phyloP scores from a whole-genome alignment of 2,329 filamentous ascomycete species.

The Trichoderma citrinoviride region DNA sequence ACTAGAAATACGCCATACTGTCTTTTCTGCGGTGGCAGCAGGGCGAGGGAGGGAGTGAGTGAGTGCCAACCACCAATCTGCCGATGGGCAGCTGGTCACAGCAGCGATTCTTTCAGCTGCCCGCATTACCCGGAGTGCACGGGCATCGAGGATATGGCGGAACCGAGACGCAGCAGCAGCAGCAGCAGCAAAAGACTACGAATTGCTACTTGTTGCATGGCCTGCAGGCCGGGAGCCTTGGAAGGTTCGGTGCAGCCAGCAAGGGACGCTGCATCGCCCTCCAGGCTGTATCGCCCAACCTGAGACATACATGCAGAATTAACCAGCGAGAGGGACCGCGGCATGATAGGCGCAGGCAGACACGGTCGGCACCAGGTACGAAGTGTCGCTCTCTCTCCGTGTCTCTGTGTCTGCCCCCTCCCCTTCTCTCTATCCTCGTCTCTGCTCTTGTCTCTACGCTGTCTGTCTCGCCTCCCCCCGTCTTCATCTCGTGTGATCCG shows the following conservation, averaged over 20 bases:
- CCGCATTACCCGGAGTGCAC: not conserved
- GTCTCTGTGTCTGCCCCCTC: not conserved
- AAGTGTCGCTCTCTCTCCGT: not conserved
- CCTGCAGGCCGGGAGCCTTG: not conserved
- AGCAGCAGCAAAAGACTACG: not conserved
- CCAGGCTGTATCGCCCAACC: conserved; percentile 8
- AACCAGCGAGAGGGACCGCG: not conserved
- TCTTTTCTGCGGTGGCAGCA: not conserved
- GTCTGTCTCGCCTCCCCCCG: not conserved
- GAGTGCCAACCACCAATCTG: not conserved
- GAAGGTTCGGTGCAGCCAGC: conserved; percentile 3
- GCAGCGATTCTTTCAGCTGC: not conserved
- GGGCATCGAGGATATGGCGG: not conserved
- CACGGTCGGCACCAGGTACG: not conserved
- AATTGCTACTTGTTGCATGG: not conserved
- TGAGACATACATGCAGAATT: conserved; percentile 17
- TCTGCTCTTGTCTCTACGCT: not conserved
- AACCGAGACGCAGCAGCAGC: not conserved
- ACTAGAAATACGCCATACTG: not conserved
- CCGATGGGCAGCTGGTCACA: not conserved
- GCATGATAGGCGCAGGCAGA: conserved; percentile 1
- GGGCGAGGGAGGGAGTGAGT: not conserved
- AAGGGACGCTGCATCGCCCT: not conserved
- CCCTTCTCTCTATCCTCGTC: not conserved
- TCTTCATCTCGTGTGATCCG: not conserved